These are phyloP conservation scores for Patellifolia procumbens DNA, from an alignment of 179 eudicot species.

Conservation along the genomic window DNA sequence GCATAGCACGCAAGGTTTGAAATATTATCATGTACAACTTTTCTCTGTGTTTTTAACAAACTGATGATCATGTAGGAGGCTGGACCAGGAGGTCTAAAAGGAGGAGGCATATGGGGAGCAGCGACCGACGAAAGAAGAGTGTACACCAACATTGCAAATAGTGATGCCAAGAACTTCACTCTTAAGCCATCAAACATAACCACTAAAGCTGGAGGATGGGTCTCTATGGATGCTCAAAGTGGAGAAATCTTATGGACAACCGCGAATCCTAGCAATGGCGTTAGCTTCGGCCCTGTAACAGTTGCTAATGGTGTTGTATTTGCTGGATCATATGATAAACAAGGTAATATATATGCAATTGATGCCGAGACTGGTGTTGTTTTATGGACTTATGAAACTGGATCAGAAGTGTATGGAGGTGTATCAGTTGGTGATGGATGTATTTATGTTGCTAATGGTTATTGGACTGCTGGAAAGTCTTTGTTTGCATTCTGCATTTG, in stretches of 20 bases:
- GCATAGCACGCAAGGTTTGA: too few species aligned
- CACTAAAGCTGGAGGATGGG: conserved; percentile 53
- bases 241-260: conserved; percentile 54
- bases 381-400: conserved; percentile 46
- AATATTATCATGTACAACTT: too few species aligned
- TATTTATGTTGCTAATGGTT: conserved; percentile 44
- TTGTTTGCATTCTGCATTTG: conserved; percentile 43
- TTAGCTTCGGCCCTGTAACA: conserved; percentile 45
- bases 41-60: not conserved
- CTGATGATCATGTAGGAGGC: conserved; percentile 38
- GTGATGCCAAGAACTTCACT: conserved; percentile 34
- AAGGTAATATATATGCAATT: conserved; percentile 47
- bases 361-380: conserved; percentile 37
- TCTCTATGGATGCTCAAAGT: conserved; percentile 41
- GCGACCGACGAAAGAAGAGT: conserved; percentile 47
- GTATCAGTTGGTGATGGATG: conserved; percentile 42
- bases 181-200: conserved; percentile 45
- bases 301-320: conserved; percentile 54
- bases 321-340: conserved; percentile 38
- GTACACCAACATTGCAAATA: conserved; percentile 60
- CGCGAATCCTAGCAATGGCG: conserved; percentile 39
- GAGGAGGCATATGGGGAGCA: conserved; percentile 65
- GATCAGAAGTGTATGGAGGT: conserved; percentile 41
- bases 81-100: conserved; percentile 48
- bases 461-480: conserved; percentile 32